These are phyloP conservation scores for Rhexocercosporidium sp. DNA, from an alignment of 2,329 filamentous ascomycete species.

Conservation along the genomic window DNA sequence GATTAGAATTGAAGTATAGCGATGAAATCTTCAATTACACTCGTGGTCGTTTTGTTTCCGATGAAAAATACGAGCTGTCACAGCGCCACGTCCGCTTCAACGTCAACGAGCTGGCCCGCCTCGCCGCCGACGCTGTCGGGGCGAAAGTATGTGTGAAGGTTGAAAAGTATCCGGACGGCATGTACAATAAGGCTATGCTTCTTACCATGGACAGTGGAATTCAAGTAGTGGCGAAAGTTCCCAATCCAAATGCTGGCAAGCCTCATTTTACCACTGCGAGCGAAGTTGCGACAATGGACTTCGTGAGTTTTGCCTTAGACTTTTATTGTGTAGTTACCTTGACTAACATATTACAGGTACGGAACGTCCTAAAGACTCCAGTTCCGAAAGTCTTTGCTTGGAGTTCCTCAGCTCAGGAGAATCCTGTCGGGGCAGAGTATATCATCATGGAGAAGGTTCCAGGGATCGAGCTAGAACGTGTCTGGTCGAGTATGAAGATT, in stretches of 20 bases:
- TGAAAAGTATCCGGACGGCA: conserved; percentile 8
- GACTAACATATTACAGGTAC: not conserved
- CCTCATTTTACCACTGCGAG: conserved; percentile 11
- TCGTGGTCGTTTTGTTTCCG: conserved; percentile 5
- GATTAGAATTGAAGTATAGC: not conserved
- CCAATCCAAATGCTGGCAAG: conserved; percentile 8
- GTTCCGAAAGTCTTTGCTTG: conserved; percentile 8
- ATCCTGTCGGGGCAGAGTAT: conserved; percentile 9
- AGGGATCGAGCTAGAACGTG: conserved; percentile 4
- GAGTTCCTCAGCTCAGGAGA: not conserved
- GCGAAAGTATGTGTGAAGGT: not conserved
- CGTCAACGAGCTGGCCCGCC: conserved; percentile 8
- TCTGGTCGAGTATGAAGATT: not conserved
- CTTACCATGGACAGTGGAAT: conserved; percentile 5
- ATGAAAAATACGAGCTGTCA: not conserved
- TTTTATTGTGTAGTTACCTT: not conserved
- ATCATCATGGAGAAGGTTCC: conserved; percentile 10
- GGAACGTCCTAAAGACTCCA: not conserved
- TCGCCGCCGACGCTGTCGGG: conserved; percentile 8
- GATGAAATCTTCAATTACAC: conserved; percentile 8
- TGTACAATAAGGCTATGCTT: conserved; percentile 13
- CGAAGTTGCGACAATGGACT: conserved; percentile 10
- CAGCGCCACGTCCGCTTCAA: conserved; percentile 7
- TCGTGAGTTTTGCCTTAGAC: not conserved
- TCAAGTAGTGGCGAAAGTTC: conserved; percentile 8